Evolutionary conservation across 164 flowering plant genomes (phyloP), one percentile per base, ranked within the genome.

Genomic region (Chimonanthus salicifolius): DNA sequence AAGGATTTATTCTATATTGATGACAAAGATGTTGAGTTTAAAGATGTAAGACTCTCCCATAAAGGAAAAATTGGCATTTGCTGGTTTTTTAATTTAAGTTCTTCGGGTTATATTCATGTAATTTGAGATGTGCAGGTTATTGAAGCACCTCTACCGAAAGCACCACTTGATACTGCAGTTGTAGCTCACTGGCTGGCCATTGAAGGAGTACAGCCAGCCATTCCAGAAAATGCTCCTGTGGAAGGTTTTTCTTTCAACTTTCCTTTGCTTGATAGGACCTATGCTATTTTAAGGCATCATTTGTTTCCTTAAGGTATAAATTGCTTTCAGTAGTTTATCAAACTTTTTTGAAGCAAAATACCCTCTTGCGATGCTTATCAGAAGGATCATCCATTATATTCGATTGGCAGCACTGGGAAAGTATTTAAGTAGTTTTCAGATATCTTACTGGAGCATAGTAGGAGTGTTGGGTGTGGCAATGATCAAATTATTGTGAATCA

Each of bases 181-280:
- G 66, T 82, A 58, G 85, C 86, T 78, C 99, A 96, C 76, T 96
- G 99, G 99, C 86, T 96, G 67, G 99, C 99, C 49, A 90, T 96
- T 82, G 98, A 94, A 82, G 98, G 99, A 33, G 94, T 94, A 62
- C 99, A 96, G 77, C 99, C 99, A 77, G 91, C 92, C 11, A 90
- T 94, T 82, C 99, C 99, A 50, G 97, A 94, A 85, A 94, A 94
- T 86, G 92, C 95, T 83, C 88, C 94, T 15, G 78, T 87, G 15
- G 88, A 92, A 88, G 97, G 97, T 92, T 6, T 71, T 16, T 8
- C 43, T 21, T 65, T 76, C 44, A 68, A 50, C 11, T 74, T 58
- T 9, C 15, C 21, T 71, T 72, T 4, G 46, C 49, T 13, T 6
- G 18, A 33, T 33, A 63, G 21, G 45, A n/a, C 21, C 45, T 8